Evolutionary conservation across 2,329 filamentous ascomycete species (phyloP).

Genomic region (Huntiella omanensis): DNA sequence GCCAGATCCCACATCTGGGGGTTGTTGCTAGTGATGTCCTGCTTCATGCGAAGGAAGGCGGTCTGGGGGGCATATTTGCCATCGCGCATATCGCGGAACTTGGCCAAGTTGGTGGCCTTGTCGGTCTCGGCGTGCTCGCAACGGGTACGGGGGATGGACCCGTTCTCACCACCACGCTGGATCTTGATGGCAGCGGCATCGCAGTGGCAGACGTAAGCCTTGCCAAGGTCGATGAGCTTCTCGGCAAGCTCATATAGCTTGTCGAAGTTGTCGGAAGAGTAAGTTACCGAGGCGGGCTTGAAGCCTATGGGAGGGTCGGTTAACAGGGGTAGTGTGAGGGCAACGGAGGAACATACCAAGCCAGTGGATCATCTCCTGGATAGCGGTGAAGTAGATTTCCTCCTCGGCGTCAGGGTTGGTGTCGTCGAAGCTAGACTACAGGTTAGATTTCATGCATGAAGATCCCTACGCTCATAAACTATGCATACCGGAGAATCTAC

Average conservation of each 20-base stretch:
- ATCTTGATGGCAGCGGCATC: conserved; percentile 65
- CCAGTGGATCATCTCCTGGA: conserved; percentile 75
- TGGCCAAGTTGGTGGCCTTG: conserved; percentile 54
- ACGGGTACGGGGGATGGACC: conserved; percentile 50
- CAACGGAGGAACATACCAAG: conserved; percentile 28
- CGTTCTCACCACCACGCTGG: conserved; percentile 63
- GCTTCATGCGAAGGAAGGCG: conserved; percentile 84
- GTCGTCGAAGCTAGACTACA: conserved; percentile 56
- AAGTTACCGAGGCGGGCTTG: conserved; percentile 57
- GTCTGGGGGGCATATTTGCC: conserved; percentile 75
- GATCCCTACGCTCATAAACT: conserved; percentile 12
- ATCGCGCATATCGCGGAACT: conserved; percentile 81
- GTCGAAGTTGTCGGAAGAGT: conserved; percentile 82
- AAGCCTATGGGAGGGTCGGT: conserved; percentile 28
- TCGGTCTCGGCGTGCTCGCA: conserved; percentile 64
- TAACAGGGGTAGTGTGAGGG: neutral
- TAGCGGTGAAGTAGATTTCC: conserved; percentile 75
- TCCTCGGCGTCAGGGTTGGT: conserved; percentile 91
- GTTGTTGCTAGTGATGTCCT: conserved; percentile 65
- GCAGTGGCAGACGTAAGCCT: conserved; percentile 77
- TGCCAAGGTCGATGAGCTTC: conserved; percentile 53
- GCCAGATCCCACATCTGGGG: conserved; percentile 94
- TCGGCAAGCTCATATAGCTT: conserved; percentile 76
- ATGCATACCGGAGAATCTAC: conserved; percentile 10
- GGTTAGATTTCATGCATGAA: conserved; percentile 1